Conservation (phyloP, 768 basidiomycete genomes). For the Amanita thiersii region DNA sequence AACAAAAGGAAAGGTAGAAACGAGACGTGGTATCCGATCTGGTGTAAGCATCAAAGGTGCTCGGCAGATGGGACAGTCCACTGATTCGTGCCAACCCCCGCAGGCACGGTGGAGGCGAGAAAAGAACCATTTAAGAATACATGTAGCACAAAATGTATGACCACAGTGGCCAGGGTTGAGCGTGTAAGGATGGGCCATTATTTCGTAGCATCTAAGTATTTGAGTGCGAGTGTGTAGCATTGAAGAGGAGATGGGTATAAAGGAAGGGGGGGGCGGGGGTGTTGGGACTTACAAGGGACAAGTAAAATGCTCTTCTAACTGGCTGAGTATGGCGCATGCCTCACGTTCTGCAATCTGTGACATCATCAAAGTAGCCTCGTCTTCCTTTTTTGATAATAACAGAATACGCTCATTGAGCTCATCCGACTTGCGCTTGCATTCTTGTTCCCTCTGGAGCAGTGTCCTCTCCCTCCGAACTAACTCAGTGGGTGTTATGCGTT, state of each 20-base stretch:
- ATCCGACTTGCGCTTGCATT: slow-evolving; percentile 25
- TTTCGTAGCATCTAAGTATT: slow-evolving; percentile 64
- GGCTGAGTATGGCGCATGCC: slow-evolving; percentile 31
- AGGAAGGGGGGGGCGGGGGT: slow-evolving; percentile 4
- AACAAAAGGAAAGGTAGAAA: slow-evolving; percentile 51
- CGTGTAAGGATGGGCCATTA: slow-evolving; percentile 53
- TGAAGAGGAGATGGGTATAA: slow-evolving; percentile 5
- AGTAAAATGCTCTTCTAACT: slow-evolving; percentile 57
- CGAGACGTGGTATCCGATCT: slow-evolving; percentile 40
- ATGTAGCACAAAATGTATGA: slow-evolving; percentile 61
- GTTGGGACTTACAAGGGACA: slow-evolving; percentile 46
- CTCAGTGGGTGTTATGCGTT: slow-evolving; percentile 30
- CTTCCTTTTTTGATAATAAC: slow-evolving; percentile 30
- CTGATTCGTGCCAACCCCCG: slow-evolving; percentile 59
- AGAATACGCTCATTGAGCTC: slow-evolving; percentile 33
- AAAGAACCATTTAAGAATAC: slow-evolving; percentile 64
- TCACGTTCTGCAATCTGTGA: slow-evolving; percentile 35
- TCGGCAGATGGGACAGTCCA: slow-evolving; percentile 64
- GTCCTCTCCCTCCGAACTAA: slow-evolving; percentile 28
- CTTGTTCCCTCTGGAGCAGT: slow-evolving; percentile 29
- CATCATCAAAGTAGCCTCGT: slow-evolving; percentile 30
- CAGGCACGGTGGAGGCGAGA: slow-evolving; percentile 55
- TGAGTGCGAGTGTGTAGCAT: too few species aligned
- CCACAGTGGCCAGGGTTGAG: slow-evolving; percentile 51
- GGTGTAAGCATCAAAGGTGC: slow-evolving; percentile 41